These are phyloP conservation scores for Dictyostelium capitatum DNA, from an alignment of 78 protist species.

Conservation along the genomic window DNA sequence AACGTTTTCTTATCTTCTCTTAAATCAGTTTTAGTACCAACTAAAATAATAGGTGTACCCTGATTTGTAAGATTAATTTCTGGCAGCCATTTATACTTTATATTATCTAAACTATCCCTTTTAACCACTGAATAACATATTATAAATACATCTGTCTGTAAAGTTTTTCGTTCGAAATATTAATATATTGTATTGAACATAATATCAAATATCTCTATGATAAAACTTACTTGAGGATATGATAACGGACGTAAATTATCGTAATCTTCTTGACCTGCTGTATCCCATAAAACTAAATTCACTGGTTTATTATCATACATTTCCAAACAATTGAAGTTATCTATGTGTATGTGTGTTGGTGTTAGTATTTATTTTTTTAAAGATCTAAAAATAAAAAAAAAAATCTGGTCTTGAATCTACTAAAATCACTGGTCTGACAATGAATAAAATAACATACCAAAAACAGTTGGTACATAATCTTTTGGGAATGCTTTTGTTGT, in stretches of 20 bases:
- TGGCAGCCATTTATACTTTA: constrained; percentile 80
- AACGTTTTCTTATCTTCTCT: constrained; percentile 80
- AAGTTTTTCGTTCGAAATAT: background rate
- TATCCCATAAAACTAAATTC: constrained; percentile 95
- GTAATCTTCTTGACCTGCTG: constrained; percentile 96
- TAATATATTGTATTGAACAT: background rate
- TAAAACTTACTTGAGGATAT: constrained; percentile 73
- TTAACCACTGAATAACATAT: constrained; percentile 85
- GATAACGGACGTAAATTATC: constrained; percentile 94
- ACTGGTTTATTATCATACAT: constrained; percentile 82
- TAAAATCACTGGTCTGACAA: too few species aligned
- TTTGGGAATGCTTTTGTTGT: constrained; percentile 96
- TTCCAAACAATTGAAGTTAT: constrained; percentile 80
- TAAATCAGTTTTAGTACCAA: constrained; percentile 93
- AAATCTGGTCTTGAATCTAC: background rate
- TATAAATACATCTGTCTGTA: constrained; percentile 81
- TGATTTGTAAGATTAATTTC: constrained; percentile 55
- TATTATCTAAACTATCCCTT: constrained; percentile 91
- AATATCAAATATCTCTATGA: background rate
- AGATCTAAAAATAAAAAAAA: background rate
- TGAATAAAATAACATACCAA: constrained; percentile 23
- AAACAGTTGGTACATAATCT: constrained; percentile 88
- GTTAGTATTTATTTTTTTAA: too few species aligned
- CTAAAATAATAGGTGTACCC: constrained; percentile 91
- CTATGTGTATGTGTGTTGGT: background rate